A percentile compares a stretch with the other conserved stretches of the same genome.
Evolutionary conservation across 208 protist genomes (phyloP).

Genomic region (Acanthamoeba lugdunensis): DNA sequence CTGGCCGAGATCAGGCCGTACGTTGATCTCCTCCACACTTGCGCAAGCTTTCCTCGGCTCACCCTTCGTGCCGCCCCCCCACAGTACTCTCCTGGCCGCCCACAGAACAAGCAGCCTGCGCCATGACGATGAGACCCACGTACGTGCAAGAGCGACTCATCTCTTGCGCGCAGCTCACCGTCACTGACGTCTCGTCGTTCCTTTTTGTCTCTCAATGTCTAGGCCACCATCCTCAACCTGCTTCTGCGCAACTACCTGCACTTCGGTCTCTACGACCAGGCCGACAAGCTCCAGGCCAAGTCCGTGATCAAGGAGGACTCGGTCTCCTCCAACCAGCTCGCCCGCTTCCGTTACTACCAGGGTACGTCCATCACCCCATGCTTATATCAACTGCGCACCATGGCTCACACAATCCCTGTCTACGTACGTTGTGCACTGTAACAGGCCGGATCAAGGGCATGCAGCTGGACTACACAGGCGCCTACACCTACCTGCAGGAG

Average conservation of each 20-base stretch:
- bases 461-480: conserved; percentile 95
- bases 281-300: conserved; percentile 87
- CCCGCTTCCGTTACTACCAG: conserved; percentile 95
- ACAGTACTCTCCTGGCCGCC: conserved; percentile 81
- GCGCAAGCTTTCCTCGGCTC: neutral
- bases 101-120: conserved; percentile 85
- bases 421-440: conserved; percentile 4
- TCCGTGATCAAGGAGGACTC: conserved; percentile 80
- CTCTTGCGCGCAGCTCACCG: neutral
- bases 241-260: conserved; percentile 88
- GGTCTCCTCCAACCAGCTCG: conserved; percentile 88
- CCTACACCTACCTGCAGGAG: conserved; percentile 93
- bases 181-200: neutral
- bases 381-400: neutral
- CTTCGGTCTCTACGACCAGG: conserved; percentile 89
- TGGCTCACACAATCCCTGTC: neutral
- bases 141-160: neutral
- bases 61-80: neutral
- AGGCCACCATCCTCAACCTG: conserved; percentile 88
- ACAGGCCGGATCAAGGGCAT: conserved; percentile 93
- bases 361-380: conserved; percentile 74
- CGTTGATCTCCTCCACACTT: neutral
- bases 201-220: neutral
- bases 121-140: conserved; percentile 83
- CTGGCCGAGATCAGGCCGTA: conserved; percentile 82